A percentile compares a stretch with the other conserved stretches of the same genome.
Evolutionary conservation across 2,329 filamentous ascomycete species (phyloP).

Genomic region (Camptophora hylomeconis): DNA sequence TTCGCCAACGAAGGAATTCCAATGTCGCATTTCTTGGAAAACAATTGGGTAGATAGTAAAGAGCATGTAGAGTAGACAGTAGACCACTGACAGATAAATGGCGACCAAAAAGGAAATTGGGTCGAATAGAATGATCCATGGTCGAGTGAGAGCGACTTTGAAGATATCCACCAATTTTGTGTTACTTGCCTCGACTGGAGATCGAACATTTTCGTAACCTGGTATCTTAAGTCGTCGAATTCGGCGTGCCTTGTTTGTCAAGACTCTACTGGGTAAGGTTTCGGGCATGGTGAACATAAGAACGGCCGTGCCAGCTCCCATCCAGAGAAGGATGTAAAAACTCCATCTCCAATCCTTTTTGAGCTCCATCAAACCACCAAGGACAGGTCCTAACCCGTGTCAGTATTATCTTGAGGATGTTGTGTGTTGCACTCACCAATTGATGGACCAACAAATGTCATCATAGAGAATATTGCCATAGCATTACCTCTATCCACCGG

Average conservation of each 20-base stretch:
- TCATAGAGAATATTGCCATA: constrained; percentile 40
- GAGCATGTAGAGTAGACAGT: constrained; percentile 43
- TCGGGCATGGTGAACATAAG: constrained; percentile 48
- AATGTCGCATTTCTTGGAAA: constrained; percentile 32
- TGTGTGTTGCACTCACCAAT: no score
- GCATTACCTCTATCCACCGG: constrained; percentile 39
- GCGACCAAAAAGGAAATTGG: constrained; percentile 37
- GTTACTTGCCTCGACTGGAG: constrained; percentile 35
- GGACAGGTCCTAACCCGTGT: constrained; percentile 41
- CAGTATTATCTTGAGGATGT: no score
- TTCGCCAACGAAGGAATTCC: constrained; percentile 34
- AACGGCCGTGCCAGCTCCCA: constrained; percentile 22
- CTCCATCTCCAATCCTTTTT: constrained; percentile 35
- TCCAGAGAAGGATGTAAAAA: constrained; percentile 32
- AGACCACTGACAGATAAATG: constrained; percentile 37
- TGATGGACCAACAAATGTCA: constrained; percentile 43
- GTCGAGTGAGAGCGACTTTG: constrained; percentile 37
- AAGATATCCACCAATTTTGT: constrained; percentile 33
- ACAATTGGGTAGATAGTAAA: constrained; percentile 45
- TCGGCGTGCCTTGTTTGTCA: constrained; percentile 41
- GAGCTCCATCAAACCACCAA: constrained; percentile 44
- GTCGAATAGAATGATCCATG: constrained; percentile 36
- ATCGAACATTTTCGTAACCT: constrained; percentile 40
- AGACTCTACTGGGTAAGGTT: constrained; percentile 38
- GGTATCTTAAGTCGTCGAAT: constrained; percentile 36